Evolutionary conservation across 768 basidiomycete genomes (phyloP).

Genomic region (Thelephora ganbajun): DNA sequence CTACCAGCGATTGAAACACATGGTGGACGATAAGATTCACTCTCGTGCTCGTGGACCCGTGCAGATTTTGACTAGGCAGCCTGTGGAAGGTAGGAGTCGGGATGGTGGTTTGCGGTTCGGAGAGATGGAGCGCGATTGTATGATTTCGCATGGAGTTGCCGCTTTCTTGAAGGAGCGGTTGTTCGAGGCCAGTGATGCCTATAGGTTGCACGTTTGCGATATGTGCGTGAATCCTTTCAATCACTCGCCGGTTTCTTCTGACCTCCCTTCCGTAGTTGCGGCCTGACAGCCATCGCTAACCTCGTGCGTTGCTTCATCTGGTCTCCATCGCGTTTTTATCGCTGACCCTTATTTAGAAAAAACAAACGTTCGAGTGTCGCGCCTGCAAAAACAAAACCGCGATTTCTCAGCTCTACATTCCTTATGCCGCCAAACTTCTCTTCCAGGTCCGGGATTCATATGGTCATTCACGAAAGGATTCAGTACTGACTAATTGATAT

Average conservation of each 20-base stretch:
- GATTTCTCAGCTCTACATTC: constrained; percentile 82
- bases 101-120: constrained; percentile 99
- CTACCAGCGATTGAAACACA: constrained; percentile 97
- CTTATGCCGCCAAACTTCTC: constrained; percentile 91
- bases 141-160: constrained; percentile 99
- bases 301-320: constrained; percentile 38
- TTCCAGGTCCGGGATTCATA: constrained; percentile 57
- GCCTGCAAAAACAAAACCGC: constrained; percentile 96
- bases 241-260: constrained; percentile 5
- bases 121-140: constrained; percentile 99
- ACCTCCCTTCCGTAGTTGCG: constrained; percentile 45
- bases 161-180: constrained; percentile 95
- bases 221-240: constrained; percentile 43
- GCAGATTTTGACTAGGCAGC: constrained; percentile 93
- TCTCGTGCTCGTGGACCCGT: constrained; percentile 94
- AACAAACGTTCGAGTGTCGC: constrained; percentile 97
- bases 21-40: constrained; percentile 99
- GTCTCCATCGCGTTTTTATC: constrained; percentile 1
- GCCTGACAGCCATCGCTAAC: constrained; percentile 94
- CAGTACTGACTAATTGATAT: constrained; percentile 1
- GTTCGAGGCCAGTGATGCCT: constrained; percentile 87
- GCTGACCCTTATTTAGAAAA: constrained; percentile 44
- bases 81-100: constrained; percentile 96
- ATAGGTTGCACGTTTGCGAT: constrained; percentile 91
- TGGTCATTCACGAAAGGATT: not conserved